Evolutionary conservation across 352 stramenopile genomes (phyloP), one percentile per base, ranked within the genome.

Genomic region (Phytophthora cryptogea): DNA sequence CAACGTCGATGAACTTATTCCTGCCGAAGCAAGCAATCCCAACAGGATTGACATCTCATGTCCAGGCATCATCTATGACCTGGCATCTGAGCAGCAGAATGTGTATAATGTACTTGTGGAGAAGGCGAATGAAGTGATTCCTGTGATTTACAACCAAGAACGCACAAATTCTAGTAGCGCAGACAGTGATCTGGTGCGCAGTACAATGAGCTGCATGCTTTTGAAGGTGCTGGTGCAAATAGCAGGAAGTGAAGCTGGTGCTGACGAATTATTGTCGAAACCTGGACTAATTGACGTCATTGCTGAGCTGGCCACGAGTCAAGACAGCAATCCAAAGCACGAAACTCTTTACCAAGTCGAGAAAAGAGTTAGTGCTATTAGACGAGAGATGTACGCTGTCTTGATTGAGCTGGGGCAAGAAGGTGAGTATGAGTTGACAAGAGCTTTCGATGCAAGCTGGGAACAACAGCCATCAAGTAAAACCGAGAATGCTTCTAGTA

Each of bases 361-460:
- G 30, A 68, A 62, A 7, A 70, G 76, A 37, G 50, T 79, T n/a
- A 63, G 44, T 49, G 20, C 66, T 30, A 41, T 90, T 13, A 76
- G 76, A 5, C 66, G 83, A 20, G 74, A 85, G 35, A 17, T 89
- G 0, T 83, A 86, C 32, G 35, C 62, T 17, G 60, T 80, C 14
- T 42, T 83, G 23, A 35, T 82, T 8, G 68, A 72, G 9, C 48
- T 80, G 30, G 59, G 57, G 9, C 63, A 80, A 6, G 72, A 73
- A 41, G 68, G 47, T 3, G 45, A 72, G 8, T 17, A 36, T 5
- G 71, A 83, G 28, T 28, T 86, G 16, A 45, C 20, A 41, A 58
- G 27, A 45, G 9, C 20, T 0, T 37, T 54, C 10, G 10, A 63
- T 41, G 54, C 47, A 7, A 55, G 32, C 10, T n/a, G 17, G 14